These are phyloP conservation scores for Jamesozyma spencerorum DNA, from an alignment of 805 yeast species.

Conservation along the genomic window DNA sequence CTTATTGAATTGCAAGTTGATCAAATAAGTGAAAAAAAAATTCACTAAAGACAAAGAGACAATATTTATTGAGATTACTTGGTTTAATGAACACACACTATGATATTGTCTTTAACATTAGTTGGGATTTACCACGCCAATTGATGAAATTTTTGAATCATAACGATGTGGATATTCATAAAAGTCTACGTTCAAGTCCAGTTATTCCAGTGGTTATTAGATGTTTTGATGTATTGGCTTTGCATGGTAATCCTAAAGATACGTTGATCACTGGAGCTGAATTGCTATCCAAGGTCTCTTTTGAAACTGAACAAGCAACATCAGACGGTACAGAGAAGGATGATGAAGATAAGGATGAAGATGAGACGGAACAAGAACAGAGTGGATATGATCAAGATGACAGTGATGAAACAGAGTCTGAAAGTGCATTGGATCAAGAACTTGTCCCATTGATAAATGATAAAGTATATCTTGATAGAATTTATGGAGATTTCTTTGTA, in stretches of 20 bases:
- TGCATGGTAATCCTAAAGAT: conserved; percentile 73
- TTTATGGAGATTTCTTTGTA: conserved; percentile 30
- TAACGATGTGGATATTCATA: conserved; percentile 29
- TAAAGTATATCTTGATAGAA: conserved; percentile 7
- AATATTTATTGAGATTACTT: conserved; percentile 39
- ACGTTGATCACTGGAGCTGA: conserved; percentile 65
- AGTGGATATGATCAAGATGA: not conserved
- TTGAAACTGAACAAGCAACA: conserved; percentile 9
- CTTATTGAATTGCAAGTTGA: conserved; percentile 22
- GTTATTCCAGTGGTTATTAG: conserved; percentile 34
- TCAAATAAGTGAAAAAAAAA: conserved; percentile 13
- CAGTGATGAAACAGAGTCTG: conserved; percentile 5
- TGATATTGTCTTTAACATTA: conserved; percentile 54
- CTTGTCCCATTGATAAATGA: not conserved
- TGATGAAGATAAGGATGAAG: conserved; percentile 3
- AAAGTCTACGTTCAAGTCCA: conserved; percentile 18
- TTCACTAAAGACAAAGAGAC: conserved; percentile 37
- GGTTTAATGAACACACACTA: conserved; percentile 38
- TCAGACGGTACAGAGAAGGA: conserved; percentile 4
- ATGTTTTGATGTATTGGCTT: conserved; percentile 54
- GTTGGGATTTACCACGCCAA: conserved; percentile 85
- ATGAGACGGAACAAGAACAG: not conserved
- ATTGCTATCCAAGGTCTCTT: conserved; percentile 32
- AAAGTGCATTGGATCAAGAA: conserved; percentile 2
- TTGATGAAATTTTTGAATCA: conserved; percentile 44